Percentiles rank a stretch among this genome's conserved stretches.
These are phyloP conservation scores for Colletotrichum tanaceti DNA, from an alignment of 2,329 filamentous ascomycete genomes.

Conservation along the genomic window DNA sequence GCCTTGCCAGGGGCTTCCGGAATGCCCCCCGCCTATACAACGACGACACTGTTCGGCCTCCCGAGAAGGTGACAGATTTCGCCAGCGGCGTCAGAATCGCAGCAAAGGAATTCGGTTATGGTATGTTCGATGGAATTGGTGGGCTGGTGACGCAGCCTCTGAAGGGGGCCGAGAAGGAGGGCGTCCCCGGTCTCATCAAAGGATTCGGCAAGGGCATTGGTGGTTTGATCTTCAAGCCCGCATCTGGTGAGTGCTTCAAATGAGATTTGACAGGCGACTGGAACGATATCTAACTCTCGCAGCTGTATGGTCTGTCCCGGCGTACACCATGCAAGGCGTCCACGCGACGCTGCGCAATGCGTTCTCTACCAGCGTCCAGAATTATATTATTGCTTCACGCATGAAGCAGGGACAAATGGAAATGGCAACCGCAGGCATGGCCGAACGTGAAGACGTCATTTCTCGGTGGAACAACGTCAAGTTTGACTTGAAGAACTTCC, in stretches of 20 bases:
- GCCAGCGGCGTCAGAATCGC: slow-evolving; percentile 81
- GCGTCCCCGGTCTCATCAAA: slow-evolving; percentile 74
- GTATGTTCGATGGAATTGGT: slow-evolving; percentile 83
- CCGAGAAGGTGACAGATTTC: slow-evolving; percentile 82
- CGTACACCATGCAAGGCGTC: slow-evolving; percentile 85
- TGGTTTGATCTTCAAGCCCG: slow-evolving; percentile 84
- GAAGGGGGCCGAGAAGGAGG: slow-evolving; percentile 64
- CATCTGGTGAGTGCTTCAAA: slow-evolving; percentile 70
- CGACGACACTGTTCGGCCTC: slow-evolving; percentile 82
- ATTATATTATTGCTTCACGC: slow-evolving; percentile 82
- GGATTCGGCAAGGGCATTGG: slow-evolving; percentile 86
- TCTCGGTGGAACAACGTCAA: slow-evolving; percentile 72
- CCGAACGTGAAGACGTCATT: slow-evolving; percentile 74
- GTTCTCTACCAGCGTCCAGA: slow-evolving; percentile 77
- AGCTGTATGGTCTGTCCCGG: slow-evolving; percentile 78
- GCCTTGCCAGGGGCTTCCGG: slow-evolving; percentile 86
- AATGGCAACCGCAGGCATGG: slow-evolving; percentile 61
- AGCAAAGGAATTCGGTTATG: slow-evolving; percentile 80
- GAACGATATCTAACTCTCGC: slow-evolving; percentile 13
- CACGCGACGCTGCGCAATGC: slow-evolving; percentile 80
- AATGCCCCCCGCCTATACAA: slow-evolving; percentile 89
- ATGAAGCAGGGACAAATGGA: slow-evolving; percentile 81
- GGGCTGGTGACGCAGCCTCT: slow-evolving; percentile 84
- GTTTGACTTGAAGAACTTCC: slow-evolving; percentile 70
- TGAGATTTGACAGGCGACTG: not conserved